A percentile compares a stretch with the other conserved stretches of the same genome.
Evolutionary conservation across 495 filamentous ascomycete genomes (phyloP).

Genomic region (Penicillium longicatenatum): DNA sequence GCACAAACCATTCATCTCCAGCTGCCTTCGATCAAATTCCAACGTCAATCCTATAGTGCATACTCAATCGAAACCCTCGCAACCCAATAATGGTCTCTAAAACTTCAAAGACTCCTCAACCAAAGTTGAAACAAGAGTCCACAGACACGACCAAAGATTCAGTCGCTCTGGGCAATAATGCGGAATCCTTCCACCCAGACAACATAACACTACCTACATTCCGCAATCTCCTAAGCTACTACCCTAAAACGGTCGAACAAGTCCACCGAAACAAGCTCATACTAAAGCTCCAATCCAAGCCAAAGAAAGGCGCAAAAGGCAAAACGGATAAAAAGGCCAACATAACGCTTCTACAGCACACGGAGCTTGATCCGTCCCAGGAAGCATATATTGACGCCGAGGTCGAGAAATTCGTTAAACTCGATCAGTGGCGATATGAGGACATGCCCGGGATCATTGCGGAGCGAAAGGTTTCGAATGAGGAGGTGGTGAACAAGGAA

Average conservation of each 20-base stretch:
- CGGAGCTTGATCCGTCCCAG: constrained; percentile 13
- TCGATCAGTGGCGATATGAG: constrained; percentile 43
- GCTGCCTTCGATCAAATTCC: too few species aligned
- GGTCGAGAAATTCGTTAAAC: constrained; percentile 22
- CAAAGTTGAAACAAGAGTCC: not conserved
- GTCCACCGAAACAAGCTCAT: constrained; percentile 26
- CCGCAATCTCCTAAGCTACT: constrained; percentile 30
- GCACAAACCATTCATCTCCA: too few species aligned
- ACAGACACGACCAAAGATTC: not conserved
- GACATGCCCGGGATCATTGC: constrained; percentile 23
- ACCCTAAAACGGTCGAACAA: constrained; percentile 32
- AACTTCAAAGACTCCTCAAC: not conserved
- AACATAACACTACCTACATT: constrained; percentile 38
- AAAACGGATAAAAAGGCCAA: not conserved
- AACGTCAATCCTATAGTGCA: too few species aligned
- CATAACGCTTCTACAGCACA: constrained; percentile 9
- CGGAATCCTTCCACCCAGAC: constrained; percentile 23
- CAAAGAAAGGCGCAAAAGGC: constrained; percentile 17
- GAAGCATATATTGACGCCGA: constrained; percentile 21
- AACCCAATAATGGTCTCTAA: not conserved
- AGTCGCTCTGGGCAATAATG: not conserved
- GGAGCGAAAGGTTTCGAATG: constrained; percentile 6
- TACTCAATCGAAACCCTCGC: too few species aligned
- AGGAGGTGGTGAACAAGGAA: constrained; percentile 26
- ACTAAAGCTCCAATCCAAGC: constrained; percentile 25